phyloP scores from a whole-genome alignment of 371 early-diverging fungal species.

The Dichotomocladium elegans region DNA sequence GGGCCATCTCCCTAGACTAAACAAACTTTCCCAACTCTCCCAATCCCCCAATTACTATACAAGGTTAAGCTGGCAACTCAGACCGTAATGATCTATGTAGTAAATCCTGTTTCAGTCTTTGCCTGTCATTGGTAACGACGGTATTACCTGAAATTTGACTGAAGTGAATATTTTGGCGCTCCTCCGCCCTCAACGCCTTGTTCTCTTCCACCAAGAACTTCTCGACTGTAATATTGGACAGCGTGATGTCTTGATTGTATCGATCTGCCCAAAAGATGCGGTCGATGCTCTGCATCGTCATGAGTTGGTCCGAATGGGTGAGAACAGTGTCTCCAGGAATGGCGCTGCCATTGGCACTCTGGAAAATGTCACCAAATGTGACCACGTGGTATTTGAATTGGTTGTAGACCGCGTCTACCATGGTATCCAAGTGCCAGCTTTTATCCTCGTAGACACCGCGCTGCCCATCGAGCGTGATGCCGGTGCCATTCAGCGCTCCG shows the following conservation, averaged over 20 bases:
- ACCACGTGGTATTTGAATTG: constrained; percentile 70
- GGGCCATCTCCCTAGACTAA: no score
- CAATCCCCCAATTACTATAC: no score
- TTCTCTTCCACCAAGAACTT: constrained; percentile 28
- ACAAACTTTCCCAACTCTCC: no score
- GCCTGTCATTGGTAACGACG: not conserved
- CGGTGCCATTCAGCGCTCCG: constrained; percentile 60
- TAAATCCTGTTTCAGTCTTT: not conserved
- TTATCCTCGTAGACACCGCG: not conserved
- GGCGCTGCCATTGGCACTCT: constrained; percentile 32
- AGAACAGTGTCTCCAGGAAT: constrained; percentile 58
- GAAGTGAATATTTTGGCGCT: constrained; percentile 17
- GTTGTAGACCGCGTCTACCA: constrained; percentile 55
- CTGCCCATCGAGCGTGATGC: constrained; percentile 19
- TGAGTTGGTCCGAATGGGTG: constrained; percentile 51
- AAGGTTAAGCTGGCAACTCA: constrained; percentile 4
- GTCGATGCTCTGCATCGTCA: constrained; percentile 67
- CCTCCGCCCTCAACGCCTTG: constrained; percentile 1
- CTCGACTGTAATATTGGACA: constrained; percentile 24
- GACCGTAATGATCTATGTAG: constrained; percentile 3
- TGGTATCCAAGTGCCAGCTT: constrained; percentile 10
- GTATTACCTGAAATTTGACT: constrained; percentile 50
- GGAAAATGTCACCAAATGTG: constrained; percentile 66
- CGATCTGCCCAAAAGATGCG: constrained; percentile 52
- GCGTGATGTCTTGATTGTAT: constrained; percentile 1